These are phyloP conservation scores for Agrocybe praecox DNA, from an alignment of 768 basidiomycete genomes.

Conservation along the genomic window DNA sequence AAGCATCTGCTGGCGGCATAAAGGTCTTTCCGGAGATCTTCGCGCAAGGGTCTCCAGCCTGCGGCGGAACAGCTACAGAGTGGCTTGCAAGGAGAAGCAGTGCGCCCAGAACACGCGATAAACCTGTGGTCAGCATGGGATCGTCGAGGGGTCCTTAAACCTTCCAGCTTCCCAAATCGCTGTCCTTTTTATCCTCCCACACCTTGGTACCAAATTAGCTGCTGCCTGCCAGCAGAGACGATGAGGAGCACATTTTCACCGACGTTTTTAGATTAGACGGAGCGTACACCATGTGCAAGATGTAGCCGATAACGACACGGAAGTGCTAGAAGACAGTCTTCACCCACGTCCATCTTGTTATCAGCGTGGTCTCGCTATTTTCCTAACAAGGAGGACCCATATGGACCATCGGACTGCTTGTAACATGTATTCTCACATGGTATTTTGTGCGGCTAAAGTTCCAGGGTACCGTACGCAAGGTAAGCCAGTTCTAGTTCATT, in stretches of 20 bases:
- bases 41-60: slow-evolving; percentile 37
- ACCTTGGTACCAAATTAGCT: background rate
- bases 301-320: background rate
- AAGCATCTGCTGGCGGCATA: slow-evolving; percentile 51
- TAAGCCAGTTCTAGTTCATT: no score
- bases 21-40: slow-evolving; percentile 45
- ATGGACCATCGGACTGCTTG: background rate
- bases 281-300: background rate
- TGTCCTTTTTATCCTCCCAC: background rate
- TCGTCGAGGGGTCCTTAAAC: background rate
- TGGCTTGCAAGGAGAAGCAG: background rate
- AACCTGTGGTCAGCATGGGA: background rate
- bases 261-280: background rate
- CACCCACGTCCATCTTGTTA: background rate
- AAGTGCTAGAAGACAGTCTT: background rate
- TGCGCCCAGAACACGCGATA: background rate
- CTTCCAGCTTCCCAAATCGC: background rate
- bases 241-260: background rate
- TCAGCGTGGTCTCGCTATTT: background rate
- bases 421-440: background rate
- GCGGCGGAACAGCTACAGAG: slow-evolving; percentile 18
- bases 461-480: no score
- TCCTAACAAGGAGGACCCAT: background rate
- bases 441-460: no score
- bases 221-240: background rate